phyloP scores from a whole-genome alignment of 495 filamentous ascomycete genomes.

The Aspergillus mulundensis region DNA sequence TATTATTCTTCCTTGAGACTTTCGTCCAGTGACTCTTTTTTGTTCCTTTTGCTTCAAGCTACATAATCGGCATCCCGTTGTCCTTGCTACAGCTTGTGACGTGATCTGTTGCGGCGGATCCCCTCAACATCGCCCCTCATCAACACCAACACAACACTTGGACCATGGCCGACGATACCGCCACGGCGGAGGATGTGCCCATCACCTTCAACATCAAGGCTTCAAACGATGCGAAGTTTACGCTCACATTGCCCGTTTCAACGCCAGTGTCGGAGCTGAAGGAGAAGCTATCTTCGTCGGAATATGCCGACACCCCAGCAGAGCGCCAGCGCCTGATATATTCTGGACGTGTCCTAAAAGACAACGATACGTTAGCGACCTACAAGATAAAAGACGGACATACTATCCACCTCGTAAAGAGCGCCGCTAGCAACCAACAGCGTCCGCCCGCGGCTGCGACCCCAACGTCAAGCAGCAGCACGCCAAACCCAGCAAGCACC shows the following conservation, averaged over 20 bases:
- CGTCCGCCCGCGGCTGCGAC: slow-evolving; percentile 55
- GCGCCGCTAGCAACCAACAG: slow-evolving; percentile 82
- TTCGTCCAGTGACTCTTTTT: background rate
- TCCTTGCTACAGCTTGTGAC: slow-evolving; percentile 8
- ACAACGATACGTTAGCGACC: slow-evolving; percentile 73
- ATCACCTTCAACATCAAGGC: slow-evolving; percentile 95
- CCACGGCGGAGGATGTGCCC: slow-evolving; percentile 44
- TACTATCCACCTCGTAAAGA: slow-evolving; percentile 93
- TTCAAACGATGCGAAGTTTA: slow-evolving; percentile 78
- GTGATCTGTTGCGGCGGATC: slow-evolving; percentile 9
- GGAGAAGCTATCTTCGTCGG: slow-evolving; percentile 69
- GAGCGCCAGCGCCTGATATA: slow-evolving; percentile 95
- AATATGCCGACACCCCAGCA: slow-evolving; percentile 78
- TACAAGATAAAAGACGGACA: slow-evolving; percentile 97
- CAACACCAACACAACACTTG: background rate
- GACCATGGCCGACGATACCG: slow-evolving; percentile 47
- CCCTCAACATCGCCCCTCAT: slow-evolving; percentile 15
- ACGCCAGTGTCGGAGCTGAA: slow-evolving; percentile 84
- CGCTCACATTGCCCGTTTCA: slow-evolving; percentile 71
- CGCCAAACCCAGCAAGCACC: slow-evolving; percentile 48
- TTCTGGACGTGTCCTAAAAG: slow-evolving; percentile 93
- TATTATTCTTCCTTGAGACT: background rate
- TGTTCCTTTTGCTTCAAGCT: background rate
- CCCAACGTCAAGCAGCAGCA: slow-evolving; percentile 44
- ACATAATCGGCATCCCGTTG: background rate